These are phyloP conservation scores for Macrocybe sp. DNA, from an alignment of 1,284 basidiomycete species.

Conservation along the genomic window DNA sequence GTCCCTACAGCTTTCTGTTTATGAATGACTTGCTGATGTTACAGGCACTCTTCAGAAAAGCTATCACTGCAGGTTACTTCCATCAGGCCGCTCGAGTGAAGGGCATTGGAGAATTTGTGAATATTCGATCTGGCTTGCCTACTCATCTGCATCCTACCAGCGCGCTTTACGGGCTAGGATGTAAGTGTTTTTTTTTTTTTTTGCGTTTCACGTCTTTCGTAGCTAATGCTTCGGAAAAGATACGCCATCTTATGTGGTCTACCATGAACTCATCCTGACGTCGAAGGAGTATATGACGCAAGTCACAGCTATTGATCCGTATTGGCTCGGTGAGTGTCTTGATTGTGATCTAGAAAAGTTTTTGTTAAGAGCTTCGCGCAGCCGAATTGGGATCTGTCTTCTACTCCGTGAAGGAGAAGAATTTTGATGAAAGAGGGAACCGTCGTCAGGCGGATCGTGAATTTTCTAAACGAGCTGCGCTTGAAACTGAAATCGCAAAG, in stretches of 20 bases:
- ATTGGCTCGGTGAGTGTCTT: conserved; percentile 77
- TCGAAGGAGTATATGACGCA: conserved; percentile 97
- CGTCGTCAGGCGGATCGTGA: conserved; percentile 77
- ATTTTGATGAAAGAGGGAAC: conserved; percentile 82
- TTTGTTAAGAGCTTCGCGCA: conserved; percentile 20
- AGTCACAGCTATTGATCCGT: conserved; percentile 92
- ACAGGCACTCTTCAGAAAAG: conserved; percentile 62
- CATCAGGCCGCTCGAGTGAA: conserved; percentile 98
- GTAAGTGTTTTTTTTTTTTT: conserved; percentile 40
- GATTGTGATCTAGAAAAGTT: not conserved
- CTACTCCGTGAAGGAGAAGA: conserved; percentile 93
- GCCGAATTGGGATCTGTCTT: conserved; percentile 92
- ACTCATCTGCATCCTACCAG: conserved; percentile 96
- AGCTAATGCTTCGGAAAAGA: conserved; percentile 40
- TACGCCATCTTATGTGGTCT: conserved; percentile 94
- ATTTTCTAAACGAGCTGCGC: conserved; percentile 84
- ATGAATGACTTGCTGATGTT: not conserved
- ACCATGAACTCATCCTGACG: conserved; percentile 93
- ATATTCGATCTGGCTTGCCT: conserved; percentile 91
- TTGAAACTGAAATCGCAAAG: conserved; percentile 86
- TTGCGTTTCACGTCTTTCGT: conserved; percentile 11
- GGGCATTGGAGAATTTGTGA: conserved; percentile 98
- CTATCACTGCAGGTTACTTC: conserved; percentile 97
- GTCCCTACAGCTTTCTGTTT: conserved; percentile 12
- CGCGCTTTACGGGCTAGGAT: conserved; percentile 94